Evolutionary conservation across 2,329 filamentous ascomycete species (phyloP).

Genomic region (Helotiales sp.): DNA sequence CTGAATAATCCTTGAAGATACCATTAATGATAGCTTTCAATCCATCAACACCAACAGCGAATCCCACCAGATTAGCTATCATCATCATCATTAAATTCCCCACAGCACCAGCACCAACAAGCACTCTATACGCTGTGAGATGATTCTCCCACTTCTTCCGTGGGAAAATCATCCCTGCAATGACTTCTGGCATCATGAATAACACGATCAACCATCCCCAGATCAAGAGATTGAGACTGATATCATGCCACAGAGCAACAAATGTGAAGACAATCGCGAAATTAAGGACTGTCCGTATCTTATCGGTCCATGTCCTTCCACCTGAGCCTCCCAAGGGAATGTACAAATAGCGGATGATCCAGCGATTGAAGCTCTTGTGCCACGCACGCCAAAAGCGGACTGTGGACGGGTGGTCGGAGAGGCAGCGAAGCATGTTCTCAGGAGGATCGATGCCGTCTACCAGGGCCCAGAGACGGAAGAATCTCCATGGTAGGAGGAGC

Average conservation of each 20-base stretch:
- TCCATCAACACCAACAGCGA: slow-evolving; percentile 89
- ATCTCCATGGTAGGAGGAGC: slow-evolving; percentile 93
- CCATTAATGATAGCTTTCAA: slow-evolving; percentile 72
- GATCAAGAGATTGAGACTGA: slow-evolving; percentile 83
- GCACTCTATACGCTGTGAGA: slow-evolving; percentile 73
- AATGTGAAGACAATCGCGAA: slow-evolving; percentile 91
- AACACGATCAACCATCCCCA: slow-evolving; percentile 97
- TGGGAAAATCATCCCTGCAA: slow-evolving; percentile 73
- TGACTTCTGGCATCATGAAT: slow-evolving; percentile 88
- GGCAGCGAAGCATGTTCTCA: slow-evolving; percentile 97
- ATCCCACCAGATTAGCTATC: slow-evolving; percentile 89
- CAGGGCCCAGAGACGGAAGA: slow-evolving; percentile 96
- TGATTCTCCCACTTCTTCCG: slow-evolving; percentile 62
- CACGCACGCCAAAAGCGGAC: slow-evolving; percentile 93
- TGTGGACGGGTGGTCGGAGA: slow-evolving; percentile 90
- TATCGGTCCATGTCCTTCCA: slow-evolving; percentile 45
- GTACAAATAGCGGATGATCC: slow-evolving; percentile 92
- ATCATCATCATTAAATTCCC: slow-evolving; percentile 94
- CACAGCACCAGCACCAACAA: slow-evolving; percentile 80
- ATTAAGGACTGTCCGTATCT: slow-evolving; percentile 66
- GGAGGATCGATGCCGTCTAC: slow-evolving; percentile 90
- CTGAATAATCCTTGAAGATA: slow-evolving; percentile 73
- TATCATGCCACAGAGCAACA: slow-evolving; percentile 97
- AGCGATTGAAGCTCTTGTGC: slow-evolving; percentile 95
- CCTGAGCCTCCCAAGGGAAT: slow-evolving; percentile 79